These are phyloP conservation scores for Pelargonium citronellum DNA, from an alignment of 441 rosid genomes.

Conservation along the genomic window DNA sequence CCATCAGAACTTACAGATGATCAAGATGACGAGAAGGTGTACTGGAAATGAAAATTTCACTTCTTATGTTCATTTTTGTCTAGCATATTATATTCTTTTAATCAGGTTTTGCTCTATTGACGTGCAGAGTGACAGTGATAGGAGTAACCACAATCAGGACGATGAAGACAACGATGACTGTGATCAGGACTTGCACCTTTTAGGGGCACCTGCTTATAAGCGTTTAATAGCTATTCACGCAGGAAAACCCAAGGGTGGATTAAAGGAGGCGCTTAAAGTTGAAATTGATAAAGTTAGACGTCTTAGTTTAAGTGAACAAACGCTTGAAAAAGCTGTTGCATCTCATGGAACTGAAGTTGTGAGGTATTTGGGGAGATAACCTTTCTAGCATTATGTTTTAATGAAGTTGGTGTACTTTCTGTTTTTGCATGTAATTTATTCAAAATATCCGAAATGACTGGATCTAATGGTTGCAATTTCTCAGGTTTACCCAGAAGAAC, in stretches of 20 bases:
- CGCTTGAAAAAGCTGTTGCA: slow-evolving; percentile 52
- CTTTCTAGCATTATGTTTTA: background rate
- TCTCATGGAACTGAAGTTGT: slow-evolving; percentile 47
- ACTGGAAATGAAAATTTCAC: slow-evolving; percentile 1
- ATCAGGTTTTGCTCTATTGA: slow-evolving; percentile 15
- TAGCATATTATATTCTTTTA: background rate
- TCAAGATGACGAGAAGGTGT: slow-evolving; percentile 41
- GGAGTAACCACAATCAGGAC: slow-evolving; percentile 23
- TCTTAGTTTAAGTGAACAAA: slow-evolving; percentile 73
- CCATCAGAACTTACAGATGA: slow-evolving; percentile 37
- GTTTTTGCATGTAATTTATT: background rate
- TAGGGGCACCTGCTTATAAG: slow-evolving; percentile 43
- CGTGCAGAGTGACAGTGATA: slow-evolving; percentile 34
- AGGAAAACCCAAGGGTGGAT: slow-evolving; percentile 55
- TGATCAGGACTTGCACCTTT: slow-evolving; percentile 40
- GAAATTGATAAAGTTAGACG: slow-evolving; percentile 47
- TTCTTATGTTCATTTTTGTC: background rate
- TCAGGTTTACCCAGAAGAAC: slow-evolving; percentile 54
- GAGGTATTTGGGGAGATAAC: slow-evolving; percentile 34
- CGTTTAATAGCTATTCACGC: slow-evolving; percentile 75
- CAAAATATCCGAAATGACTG: background rate
- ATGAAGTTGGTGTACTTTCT: background rate
- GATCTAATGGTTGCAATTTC: background rate
- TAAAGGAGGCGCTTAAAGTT: slow-evolving; percentile 34
- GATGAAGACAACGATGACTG: slow-evolving; percentile 35